Conservation (phyloP, 257 asterid genomes). For the Jacaranda mimosifolia region DNA sequence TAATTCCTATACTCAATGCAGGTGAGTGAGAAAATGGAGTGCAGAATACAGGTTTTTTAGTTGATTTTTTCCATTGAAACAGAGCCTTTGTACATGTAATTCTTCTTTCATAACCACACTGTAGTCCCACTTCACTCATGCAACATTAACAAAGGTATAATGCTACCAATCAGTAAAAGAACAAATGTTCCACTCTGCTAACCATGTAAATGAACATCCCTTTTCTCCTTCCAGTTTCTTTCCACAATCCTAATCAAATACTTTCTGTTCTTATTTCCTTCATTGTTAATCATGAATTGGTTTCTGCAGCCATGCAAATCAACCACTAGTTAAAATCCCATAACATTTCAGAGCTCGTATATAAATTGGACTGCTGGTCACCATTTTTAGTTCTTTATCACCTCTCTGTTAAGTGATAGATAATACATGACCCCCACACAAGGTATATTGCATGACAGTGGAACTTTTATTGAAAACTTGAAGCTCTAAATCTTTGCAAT, state of each 20-base stretch:
- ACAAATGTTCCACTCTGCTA: neutral
- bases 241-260: too few species aligned
- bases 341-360: too few species aligned
- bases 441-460: too few species aligned
- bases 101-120: neutral
- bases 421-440: neutral
- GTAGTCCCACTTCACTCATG: neutral
- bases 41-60: neutral
- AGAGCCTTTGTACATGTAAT: conserved; percentile 1
- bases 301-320: too few species aligned
- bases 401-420: neutral
- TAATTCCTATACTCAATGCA: neutral
- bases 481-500: too few species aligned
- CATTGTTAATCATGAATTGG: too few species aligned
- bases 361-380: too few species aligned
- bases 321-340: too few species aligned
- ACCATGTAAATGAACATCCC: neutral
- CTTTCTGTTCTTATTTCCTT: too few species aligned
- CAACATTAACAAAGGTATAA: neutral
- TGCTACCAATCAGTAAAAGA: conserved; percentile 8
- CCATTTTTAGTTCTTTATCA: neutral
- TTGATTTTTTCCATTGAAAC: neutral
- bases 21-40: neutral
- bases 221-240: too few species aligned
- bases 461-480: too few species aligned